Percentiles rank a stretch among this genome's conserved stretches.
phyloP scores from a whole-genome alignment of 129 eudicot genomes.

The Ambrosia trifida region DNA sequence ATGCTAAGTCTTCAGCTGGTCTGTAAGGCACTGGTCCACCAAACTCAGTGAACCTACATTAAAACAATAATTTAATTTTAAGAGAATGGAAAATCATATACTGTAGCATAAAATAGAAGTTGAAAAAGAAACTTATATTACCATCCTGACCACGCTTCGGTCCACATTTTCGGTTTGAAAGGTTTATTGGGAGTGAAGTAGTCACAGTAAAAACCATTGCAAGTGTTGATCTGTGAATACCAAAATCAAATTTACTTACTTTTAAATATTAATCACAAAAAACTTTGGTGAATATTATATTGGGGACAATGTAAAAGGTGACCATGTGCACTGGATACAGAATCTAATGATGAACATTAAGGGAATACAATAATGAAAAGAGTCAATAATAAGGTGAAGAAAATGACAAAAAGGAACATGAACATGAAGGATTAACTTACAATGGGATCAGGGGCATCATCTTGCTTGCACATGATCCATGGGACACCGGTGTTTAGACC shows the following conservation, averaged over 20 bases:
- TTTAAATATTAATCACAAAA: conserved; percentile 14
- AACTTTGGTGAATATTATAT: conserved; percentile 24
- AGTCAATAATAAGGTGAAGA: conserved; percentile 29
- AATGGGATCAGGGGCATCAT: conserved; percentile 99
- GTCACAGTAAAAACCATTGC: conserved; percentile 99
- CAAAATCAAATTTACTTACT: conserved; percentile 25
- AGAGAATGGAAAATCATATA: not conserved
- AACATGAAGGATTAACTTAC: conserved; percentile 44
- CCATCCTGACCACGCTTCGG: conserved; percentile 99
- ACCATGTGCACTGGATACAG: conserved; percentile 57
- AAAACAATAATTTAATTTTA: not conserved
- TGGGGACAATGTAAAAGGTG: conserved; percentile 27
- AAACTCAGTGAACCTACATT: conserved; percentile 79
- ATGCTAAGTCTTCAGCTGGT: conserved; percentile 99
- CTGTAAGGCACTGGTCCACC: conserved; percentile 94
- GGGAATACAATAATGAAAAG: conserved; percentile 28
- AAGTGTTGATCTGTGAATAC: conserved; percentile 77
- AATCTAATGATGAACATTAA: conserved; percentile 29
- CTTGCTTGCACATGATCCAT: conserved; percentile 99
- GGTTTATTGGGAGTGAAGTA: conserved; percentile 89
- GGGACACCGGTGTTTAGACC: conserved; percentile 89
- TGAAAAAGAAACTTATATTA: conserved; percentile 26
- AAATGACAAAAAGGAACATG: conserved; percentile 32
- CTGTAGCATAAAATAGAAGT: not conserved
- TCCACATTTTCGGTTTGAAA: conserved; percentile 97